Evolutionary conservation across 805 yeast genomes (phyloP), one percentile per base, ranked within the genome.

Genomic region (Dipodascopsis uninucleata): DNA sequence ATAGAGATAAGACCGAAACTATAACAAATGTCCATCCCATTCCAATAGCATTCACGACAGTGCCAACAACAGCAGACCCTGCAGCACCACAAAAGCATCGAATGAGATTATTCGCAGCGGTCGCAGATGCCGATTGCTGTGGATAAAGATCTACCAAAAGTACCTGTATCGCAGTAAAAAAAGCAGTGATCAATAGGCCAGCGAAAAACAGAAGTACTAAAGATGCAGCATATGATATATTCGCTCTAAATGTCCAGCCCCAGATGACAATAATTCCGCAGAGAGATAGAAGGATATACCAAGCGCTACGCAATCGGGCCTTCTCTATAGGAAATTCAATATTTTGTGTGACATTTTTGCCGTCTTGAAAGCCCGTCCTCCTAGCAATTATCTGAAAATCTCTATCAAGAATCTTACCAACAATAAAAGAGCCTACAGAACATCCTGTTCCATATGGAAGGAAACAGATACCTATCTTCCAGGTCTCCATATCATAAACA

Each of bases 1-100:
- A 18, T 17, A 42, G 20, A 5, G 31, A 28, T 41, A 49, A 42
- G 9, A 39, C 45, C 2, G 81, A 79, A 71, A 85, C 64, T n/a
- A 87, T 70, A 0, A 90, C 78, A 58, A 79, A 85, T 1, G 84
- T 76, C n/a, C 95, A 93, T 1, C 96, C 96, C n/a, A 76, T 63
- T 0, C 77, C 76, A 76, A 87, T 69, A 0, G 66, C 48, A 0
- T 43, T 41, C n/a, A 72, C 68, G 90, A 87, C 84, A 39, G 66
- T 71, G 22, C 78, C 75, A 21, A 85, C 68, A 4, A 79, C 79
- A 0, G 86, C 93, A 14, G 82, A 72, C 35, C 84, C 79, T 0
- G 77, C 72, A 0, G 95, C 95, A 25, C 82, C 80, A 37, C 78
- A 56, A 8, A 77, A 68, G 60, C 96, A 87, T 57, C 96, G 69